Evolutionary conservation across 2,329 filamentous ascomycete species (phyloP), one percentile per base, ranked within the genome.

Genomic region (Claviceps digitariae): DNA sequence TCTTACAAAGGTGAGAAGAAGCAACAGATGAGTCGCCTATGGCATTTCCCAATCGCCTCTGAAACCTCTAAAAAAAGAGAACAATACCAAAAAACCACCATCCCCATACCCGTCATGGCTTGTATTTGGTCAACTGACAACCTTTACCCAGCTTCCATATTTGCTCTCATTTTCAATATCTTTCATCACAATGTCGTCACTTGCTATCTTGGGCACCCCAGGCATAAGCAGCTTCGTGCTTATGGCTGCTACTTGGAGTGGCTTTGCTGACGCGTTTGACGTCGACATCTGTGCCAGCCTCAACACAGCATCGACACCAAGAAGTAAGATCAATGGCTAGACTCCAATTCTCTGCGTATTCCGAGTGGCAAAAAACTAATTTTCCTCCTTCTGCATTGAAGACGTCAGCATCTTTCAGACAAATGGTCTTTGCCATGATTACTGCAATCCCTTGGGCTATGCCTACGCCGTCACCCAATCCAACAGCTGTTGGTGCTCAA

Each of bases 401-500:
- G 80, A 79, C 57, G 62, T 65, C 34, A 77, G 73, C 56, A 76
- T 74, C 58, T 84, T 68, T 56, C 84, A 89, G 64, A 86, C 84
- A 21, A 82, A 87, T 59, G 86, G 86, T 31, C 74, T 82, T 13
- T 91, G 87, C 64, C 69, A 73, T 50, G 69, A 78, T 49, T 74
- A 74, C 49, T 91, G 87, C 67, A 60, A 67, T 27, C 34, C 36
- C 29, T 61, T 63, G 21, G 60, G 72, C 17, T 86, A 74, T 58
- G 84, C 86, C 41, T 87, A 83, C 57, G 85, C 84, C 58, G 72
- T 91, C 48, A 71, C 90, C 1, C 77, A 87, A 60, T 74, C 68
- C 17, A 71, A 79, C 34, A 67, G 74, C 51, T 91, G 87, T 64
- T 91, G 85, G 85, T 91, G 87, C 65, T 83, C 84, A 40, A 77